Percentiles rank a stretch among this genome's conserved stretches.
Evolutionary conservation across 805 yeast genomes (phyloP).

Genomic region (Tetrapisispora nanseiensis): DNA sequence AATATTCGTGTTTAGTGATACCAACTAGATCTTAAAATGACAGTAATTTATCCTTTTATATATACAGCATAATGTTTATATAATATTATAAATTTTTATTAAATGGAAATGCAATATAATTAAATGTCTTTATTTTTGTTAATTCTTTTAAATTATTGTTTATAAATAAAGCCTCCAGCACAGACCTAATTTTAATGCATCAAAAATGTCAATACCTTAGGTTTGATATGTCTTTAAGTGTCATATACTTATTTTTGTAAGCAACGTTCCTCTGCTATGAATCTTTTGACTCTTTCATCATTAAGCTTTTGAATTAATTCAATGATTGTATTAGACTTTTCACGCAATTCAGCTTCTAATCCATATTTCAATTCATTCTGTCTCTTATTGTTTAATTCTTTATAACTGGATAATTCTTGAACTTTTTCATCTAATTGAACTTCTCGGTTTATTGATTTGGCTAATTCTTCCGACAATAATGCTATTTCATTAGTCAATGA

Average conservation of each 20-base stretch:
- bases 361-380: neutral
- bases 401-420: neutral
- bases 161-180: too few species aligned
- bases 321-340: slow-evolving; percentile 36
- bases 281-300: slow-evolving; percentile 55
- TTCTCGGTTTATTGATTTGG: slow-evolving; percentile 52
- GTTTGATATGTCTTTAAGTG: too few species aligned
- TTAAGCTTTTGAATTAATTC: slow-evolving; percentile 48
- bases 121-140: too few species aligned
- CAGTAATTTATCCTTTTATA: too few species aligned
- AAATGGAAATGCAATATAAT: too few species aligned
- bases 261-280: slow-evolving; percentile 62
- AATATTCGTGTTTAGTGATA: too few species aligned
- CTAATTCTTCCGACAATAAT: slow-evolving; percentile 60
- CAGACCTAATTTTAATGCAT: too few species aligned
- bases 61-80: too few species aligned
- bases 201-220: too few species aligned
- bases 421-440: neutral
- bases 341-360: slow-evolving; percentile 24
- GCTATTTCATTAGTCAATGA: slow-evolving; percentile 46
- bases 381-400: neutral
- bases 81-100: too few species aligned
- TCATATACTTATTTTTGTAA: neutral
- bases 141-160: too few species aligned
- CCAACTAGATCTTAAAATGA: too few species aligned